Base-by-base conservation (phyloP, 1,139 yeast species). In the Debaryomycetaceae sp. region DNA sequence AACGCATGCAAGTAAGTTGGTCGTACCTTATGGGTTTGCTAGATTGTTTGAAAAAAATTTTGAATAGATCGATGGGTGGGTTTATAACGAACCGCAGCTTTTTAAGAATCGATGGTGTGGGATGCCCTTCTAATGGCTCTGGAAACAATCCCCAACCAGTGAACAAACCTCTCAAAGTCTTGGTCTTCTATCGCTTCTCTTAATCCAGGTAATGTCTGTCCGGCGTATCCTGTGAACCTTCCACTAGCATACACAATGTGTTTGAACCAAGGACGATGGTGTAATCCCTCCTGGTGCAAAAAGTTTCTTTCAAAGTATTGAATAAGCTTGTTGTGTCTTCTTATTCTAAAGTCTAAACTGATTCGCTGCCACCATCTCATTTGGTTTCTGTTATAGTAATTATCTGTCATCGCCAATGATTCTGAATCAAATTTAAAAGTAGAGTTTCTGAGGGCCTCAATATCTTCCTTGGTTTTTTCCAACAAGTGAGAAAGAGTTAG, bases 241-340 rank as follows among this genome's bases (percentile, higher is more conserved):
- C 95, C 95, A 39, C 92, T 81, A 2, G 95, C 95, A 59, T 75
- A 87, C 4, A 87, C 79, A 46, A 86, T 74, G 62, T 89, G 96
- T 63, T 83, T 87, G 67, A 83, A 89, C 95, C 96, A 88, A n/a
- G 75, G 68, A 54, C 96, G 75, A 29, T 68, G 70, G 47, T 70
- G 62, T 39, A 88, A 74, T 3, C 96, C 96, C 3, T 74, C 65
- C 24, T 73, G 67, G 54, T 77, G 68, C 40, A 86, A 61, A 61
- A 88, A 86, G 46, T 71, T 65, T 52, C 92, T 75, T 58, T 89
- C 96, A 47, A 79, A 75, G 55, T 68, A 75, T 50, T 73, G 76
- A 40, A 73, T 51, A 39, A 67, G 59, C 48, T 61, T 62, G 56
- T 79, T 79, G 46, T 67, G 72, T 39, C 44, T 64, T 52, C 46